Evolutionary conservation across 2,329 filamentous ascomycete genomes (phyloP).

Genomic region (Penicillium janthinellum): DNA sequence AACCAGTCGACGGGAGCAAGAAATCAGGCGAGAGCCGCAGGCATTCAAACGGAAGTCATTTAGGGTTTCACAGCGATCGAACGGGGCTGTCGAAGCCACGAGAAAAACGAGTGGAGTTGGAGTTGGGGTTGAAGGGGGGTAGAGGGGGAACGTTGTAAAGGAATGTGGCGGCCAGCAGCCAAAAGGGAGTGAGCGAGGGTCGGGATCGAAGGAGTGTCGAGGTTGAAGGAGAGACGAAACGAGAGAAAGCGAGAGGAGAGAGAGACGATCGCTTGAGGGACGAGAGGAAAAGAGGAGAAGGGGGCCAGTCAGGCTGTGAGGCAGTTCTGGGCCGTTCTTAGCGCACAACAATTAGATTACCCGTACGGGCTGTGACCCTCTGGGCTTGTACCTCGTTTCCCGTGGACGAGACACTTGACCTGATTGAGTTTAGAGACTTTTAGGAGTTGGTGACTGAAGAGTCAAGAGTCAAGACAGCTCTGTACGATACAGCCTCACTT

Average conservation of each 20-base stretch:
- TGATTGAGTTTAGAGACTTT: not conserved
- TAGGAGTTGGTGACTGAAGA: not conserved
- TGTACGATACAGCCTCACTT: not conserved
- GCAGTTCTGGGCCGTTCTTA: conserved; percentile 23
- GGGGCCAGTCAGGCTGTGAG: not conserved
- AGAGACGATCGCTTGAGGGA: conserved; percentile 14
- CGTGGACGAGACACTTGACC: not conserved
- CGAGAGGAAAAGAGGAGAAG: conserved; percentile 26
- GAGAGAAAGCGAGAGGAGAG: conserved; percentile 6
- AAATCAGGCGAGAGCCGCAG: not conserved
- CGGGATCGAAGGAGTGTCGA: conserved; percentile 8
- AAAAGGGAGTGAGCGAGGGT: conserved; percentile 24
- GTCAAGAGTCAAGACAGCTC: not conserved
- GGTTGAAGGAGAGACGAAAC: conserved; percentile 18
- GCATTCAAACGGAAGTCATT: conserved; percentile 16
- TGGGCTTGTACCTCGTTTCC: not conserved
- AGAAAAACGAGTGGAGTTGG: conserved; percentile 18
- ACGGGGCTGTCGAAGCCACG: not conserved
- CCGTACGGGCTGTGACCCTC: not conserved
- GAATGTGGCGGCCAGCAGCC: conserved; percentile 32
- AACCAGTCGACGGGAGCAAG: conserved; percentile 17
- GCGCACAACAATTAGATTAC: conserved; percentile 13
- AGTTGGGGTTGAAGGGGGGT: conserved; percentile 18
- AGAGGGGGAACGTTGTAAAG: conserved; percentile 20
- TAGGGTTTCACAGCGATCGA: conserved; percentile 4